phyloP scores from a whole-genome alignment of 1,284 basidiomycete genomes.

The Trametes pubescens region DNA sequence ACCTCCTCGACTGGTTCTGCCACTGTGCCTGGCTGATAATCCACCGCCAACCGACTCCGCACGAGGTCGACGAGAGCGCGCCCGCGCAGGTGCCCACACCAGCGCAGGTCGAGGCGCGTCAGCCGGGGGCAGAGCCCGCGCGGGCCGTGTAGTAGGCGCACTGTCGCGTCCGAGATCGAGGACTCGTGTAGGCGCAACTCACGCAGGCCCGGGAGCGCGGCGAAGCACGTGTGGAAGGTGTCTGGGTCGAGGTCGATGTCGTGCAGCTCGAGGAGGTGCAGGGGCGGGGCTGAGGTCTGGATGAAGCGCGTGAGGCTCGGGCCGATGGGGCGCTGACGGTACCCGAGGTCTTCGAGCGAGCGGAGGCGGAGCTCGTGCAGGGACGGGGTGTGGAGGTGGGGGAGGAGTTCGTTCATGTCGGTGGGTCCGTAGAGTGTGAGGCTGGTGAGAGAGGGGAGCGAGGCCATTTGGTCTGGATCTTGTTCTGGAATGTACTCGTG shows the following conservation, averaged over 20 bases:
- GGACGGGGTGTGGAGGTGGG: slow-evolving; percentile 51
- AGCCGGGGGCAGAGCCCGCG: slow-evolving; percentile 57
- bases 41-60: slow-evolving; percentile 45
- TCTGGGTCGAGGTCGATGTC: slow-evolving; percentile 58
- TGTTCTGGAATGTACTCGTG: slow-evolving; percentile 46
- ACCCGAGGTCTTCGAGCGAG: slow-evolving; percentile 49
- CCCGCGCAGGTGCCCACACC: slow-evolving; percentile 67
- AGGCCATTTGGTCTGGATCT: slow-evolving; percentile 41
- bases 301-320: slow-evolving; percentile 52
- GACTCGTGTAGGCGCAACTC: slow-evolving; percentile 67
- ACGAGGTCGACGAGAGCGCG: slow-evolving; percentile 58
- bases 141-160: slow-evolving; percentile 52
- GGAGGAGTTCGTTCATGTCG: slow-evolving; percentile 53
- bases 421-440: slow-evolving; percentile 52
- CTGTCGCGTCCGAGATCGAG: slow-evolving; percentile 60
- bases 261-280: slow-evolving; percentile 62
- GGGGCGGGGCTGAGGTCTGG: slow-evolving; percentile 47
- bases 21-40: slow-evolving; percentile 7
- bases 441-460: slow-evolving; percentile 49
- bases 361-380: slow-evolving; percentile 57
- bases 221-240: slow-evolving; percentile 53
- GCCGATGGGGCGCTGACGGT: slow-evolving; percentile 50
- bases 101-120: slow-evolving; percentile 60
- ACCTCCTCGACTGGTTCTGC: slow-evolving; percentile 51
- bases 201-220: slow-evolving; percentile 49